Evolutionary conservation across 83 land plant species (phyloP), one percentile per base, ranked within the genome.

Genomic region (Larix sibirica): DNA sequence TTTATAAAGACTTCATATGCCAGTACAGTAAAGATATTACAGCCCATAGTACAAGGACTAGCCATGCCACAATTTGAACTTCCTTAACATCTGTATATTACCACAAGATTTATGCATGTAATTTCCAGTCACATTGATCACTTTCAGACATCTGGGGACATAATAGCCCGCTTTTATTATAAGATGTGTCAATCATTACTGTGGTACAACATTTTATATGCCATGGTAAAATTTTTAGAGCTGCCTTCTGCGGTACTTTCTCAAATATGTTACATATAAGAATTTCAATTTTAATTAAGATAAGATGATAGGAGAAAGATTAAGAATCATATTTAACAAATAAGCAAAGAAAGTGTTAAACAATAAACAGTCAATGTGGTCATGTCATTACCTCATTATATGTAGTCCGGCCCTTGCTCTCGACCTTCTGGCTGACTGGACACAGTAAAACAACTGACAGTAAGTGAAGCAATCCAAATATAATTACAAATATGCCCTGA

Each of bases 391-490:
- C 98, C 96, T 97, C 99, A 86, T 97, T 97, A 78, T 97, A 97
- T 9, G 99, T 97, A 28, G 99, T 97, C 82, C 95, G 90, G 23
- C 95, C 98, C 85, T 95, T 97, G 90, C 97, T 96, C 85, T 96
- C 96, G 81, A 96, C 97, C 84, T 96, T 96, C 87, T 95, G 95
- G 68, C 98, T 94, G 20, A 96, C 98, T 96, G 89, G 36, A 85
- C 24, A 83, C 12, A 21, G 70, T 31, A 66, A 54, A 79, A 23
- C 23, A 76, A 56, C 6, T 84, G 44, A 73, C n/a, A 20, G 77
- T 73, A 18, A 73, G 24, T 20, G 77, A 73, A 73, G n/a, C 56
- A 42, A 73, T 73, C 50, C 14, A 73, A 42, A 69, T 7, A 36
- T 33, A 17, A 69, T 20, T 17, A 69, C 17, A 18, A 5, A 6